These are phyloP conservation scores for Cladorrhinum sp. DNA, from an alignment of 2,329 filamentous ascomycete species.

Conservation along the genomic window DNA sequence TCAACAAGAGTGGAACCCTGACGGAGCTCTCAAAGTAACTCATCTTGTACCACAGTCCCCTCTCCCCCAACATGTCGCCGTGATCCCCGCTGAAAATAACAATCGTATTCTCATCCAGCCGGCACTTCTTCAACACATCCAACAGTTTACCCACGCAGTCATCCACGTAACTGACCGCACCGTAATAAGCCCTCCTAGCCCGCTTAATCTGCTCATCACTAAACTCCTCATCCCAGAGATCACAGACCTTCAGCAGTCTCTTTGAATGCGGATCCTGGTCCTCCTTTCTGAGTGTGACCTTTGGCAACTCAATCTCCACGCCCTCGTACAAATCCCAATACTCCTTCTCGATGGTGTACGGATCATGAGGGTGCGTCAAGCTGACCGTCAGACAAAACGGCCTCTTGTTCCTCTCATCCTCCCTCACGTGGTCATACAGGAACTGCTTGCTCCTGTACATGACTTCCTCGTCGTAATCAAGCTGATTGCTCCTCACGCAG, in stretches of 20 bases:
- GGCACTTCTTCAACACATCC: slow-evolving; percentile 72
- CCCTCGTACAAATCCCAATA: slow-evolving; percentile 92
- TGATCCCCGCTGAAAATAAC: slow-evolving; percentile 92
- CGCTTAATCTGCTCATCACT: slow-evolving; percentile 81
- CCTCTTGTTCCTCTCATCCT: slow-evolving; percentile 61
- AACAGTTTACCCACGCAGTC: slow-evolving; percentile 85
- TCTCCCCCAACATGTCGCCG: slow-evolving; percentile 93
- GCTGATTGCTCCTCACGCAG: slow-evolving; percentile 87
- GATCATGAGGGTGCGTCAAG: slow-evolving; percentile 90
- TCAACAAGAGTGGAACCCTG: slow-evolving; percentile 81
- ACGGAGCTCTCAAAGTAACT: slow-evolving; percentile 91
- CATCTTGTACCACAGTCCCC: slow-evolving; percentile 97
- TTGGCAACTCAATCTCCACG: slow-evolving; percentile 81
- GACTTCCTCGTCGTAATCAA: slow-evolving; percentile 95
- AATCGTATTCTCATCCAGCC: slow-evolving; percentile 80
- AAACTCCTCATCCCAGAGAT: slow-evolving; percentile 80
- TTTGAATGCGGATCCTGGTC: slow-evolving; percentile 84
- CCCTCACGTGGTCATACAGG: slow-evolving; percentile 84
- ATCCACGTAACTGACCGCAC: slow-evolving; percentile 89
- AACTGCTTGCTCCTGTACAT: slow-evolving; percentile 90
- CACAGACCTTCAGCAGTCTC: slow-evolving; percentile 80
- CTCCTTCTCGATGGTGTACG: slow-evolving; percentile 89
- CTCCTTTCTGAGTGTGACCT: slow-evolving; percentile 73
- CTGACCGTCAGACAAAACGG: slow-evolving; percentile 87
- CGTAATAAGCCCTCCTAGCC: slow-evolving; percentile 86